Conservation (phyloP, 345 rosid genomes). For the Citrus inodora region DNA sequence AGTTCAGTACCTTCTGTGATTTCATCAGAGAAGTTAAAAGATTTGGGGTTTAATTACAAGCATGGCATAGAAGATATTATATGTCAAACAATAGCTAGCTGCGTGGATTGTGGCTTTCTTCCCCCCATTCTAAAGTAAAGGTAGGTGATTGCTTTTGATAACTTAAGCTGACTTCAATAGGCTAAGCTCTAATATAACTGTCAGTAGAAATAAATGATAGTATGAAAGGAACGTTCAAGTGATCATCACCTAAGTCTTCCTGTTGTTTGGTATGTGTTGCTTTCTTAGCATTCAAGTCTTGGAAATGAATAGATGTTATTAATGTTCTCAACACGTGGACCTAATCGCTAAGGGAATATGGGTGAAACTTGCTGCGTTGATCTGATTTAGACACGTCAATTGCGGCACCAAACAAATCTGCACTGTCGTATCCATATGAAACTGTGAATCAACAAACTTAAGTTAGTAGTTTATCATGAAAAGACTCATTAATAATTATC, state of each 20-base stretch:
- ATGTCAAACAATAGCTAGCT: conserved; percentile 42
- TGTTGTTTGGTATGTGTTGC: conserved; percentile 11
- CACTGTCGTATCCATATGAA: background rate
- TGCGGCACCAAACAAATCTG: background rate
- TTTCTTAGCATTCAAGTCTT: conserved; percentile 1
- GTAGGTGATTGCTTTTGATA: background rate
- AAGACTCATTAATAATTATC: background rate
- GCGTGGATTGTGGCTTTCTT: conserved; percentile 39
- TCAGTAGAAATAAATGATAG: conserved; percentile 20
- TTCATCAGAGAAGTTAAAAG: conserved; percentile 67
- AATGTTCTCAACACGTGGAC: conserved; percentile 6
- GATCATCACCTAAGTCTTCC: background rate
- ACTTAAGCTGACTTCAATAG: background rate
- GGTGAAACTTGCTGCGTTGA: background rate
- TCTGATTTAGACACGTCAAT: background rate
- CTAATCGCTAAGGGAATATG: background rate
- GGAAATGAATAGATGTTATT: conserved; percentile 7
- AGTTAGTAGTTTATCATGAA: background rate
- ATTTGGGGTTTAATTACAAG: conserved; percentile 59
- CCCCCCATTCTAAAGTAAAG: conserved; percentile 15
- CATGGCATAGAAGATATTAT: conserved; percentile 51
- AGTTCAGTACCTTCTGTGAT: conserved; percentile 41
- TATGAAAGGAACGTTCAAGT: background rate
- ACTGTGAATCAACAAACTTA: background rate
- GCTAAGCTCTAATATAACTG: background rate